Evolutionary conservation across 75 land plant genomes (phyloP).

Genomic region (Pinus tabuliformis): DNA sequence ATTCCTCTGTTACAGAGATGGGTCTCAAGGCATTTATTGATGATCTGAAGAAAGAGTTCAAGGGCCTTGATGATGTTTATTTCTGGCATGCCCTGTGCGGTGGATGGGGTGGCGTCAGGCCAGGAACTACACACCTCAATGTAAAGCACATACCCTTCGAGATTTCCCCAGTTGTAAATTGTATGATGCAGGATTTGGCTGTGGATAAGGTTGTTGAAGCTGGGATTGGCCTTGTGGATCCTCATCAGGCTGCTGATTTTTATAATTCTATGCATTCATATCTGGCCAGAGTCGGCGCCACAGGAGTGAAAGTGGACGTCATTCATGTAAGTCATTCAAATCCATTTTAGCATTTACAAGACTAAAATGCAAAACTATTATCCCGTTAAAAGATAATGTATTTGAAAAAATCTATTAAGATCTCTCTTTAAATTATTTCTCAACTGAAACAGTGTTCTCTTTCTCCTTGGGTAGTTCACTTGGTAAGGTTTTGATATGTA

Average conservation of each 20-base stretch:
- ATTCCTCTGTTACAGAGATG: slow-evolving; percentile 3
- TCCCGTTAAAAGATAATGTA: too few species aligned
- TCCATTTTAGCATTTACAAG: too few species aligned
- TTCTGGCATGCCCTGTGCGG: slow-evolving; percentile 61
- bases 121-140: slow-evolving; percentile 38
- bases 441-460: too few species aligned
- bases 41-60: slow-evolving; percentile 20
- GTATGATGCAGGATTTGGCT: slow-evolving; percentile 54
- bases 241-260: slow-evolving; percentile 37
- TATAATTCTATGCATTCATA: slow-evolving; percentile 40
- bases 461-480: too few species aligned
- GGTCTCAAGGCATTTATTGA: slow-evolving; percentile 29
- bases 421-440: too few species aligned
- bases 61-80: slow-evolving; percentile 23
- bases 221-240: slow-evolving; percentile 51
- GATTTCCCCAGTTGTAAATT: slow-evolving; percentile 29
- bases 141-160: slow-evolving; percentile 19
- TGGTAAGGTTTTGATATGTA: too few species aligned
- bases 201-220: slow-evolving; percentile 43
- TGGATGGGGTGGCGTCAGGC: slow-evolving; percentile 60
- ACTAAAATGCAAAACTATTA: too few species aligned
- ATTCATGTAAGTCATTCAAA: slow-evolving; percentile 36
- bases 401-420: too few species aligned
- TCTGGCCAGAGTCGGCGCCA: slow-evolving; percentile 43
- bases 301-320: slow-evolving; percentile 70